phyloP scores from a whole-genome alignment of 306 rosid species.

The Vigna angularis region DNA sequence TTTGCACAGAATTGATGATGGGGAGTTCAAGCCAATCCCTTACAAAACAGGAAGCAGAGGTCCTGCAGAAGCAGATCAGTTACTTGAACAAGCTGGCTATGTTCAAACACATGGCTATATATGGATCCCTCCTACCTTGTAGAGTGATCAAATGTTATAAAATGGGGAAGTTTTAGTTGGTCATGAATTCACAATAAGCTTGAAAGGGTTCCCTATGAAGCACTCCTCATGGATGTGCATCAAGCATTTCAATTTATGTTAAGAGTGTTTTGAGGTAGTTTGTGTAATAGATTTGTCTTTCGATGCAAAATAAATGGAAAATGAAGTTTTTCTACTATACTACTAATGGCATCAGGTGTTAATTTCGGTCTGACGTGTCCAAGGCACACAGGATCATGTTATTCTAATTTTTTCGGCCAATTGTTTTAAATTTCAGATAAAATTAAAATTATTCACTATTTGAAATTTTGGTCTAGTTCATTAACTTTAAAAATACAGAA shows the following conservation, averaged over 20 bases:
- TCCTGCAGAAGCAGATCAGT: conserved; percentile 74
- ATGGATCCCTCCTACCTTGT: conserved; percentile 90
- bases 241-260: not conserved
- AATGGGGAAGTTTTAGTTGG: not conserved
- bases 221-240: conserved; percentile 17
- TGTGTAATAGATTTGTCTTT: conserved; percentile 14
- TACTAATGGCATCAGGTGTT: not conserved
- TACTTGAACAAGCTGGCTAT: conserved; percentile 72
- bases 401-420: not conserved
- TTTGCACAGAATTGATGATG: conserved; percentile 77
- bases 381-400: not conserved
- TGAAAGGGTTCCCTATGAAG: conserved; percentile 35
- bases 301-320: conserved; percentile 22
- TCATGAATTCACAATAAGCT: conserved; percentile 18
- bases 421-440: too few relatives aligned
- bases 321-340: not conserved
- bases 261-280: conserved; percentile 8
- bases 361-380: not conserved
- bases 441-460: too few relatives aligned
- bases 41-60: conserved; percentile 85
- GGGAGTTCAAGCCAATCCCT: conserved; percentile 64
- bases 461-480: too few relatives aligned
- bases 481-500: too few relatives aligned
- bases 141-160: conserved; percentile 27
- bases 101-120: conserved; percentile 82